Evolutionary conservation across 169 alveolate genomes (phyloP), one percentile per base, ranked within the genome.

Genomic region (Ophryocystis elektroscirrha): DNA sequence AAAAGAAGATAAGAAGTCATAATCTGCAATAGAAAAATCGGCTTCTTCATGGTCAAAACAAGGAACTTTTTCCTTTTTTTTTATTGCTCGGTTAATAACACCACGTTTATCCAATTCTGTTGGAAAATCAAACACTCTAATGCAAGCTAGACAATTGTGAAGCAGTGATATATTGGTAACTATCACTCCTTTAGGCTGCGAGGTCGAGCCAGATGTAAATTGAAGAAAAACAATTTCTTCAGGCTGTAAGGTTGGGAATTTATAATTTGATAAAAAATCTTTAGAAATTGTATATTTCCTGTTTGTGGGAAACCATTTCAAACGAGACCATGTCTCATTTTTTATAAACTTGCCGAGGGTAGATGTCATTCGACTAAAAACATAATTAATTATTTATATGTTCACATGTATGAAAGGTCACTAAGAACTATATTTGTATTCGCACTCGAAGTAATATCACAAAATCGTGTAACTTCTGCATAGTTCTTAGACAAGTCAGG

Each of bases 401-500:
- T n/a, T n/a, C n/a, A n/a, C n/a, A n/a, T n/a, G n/a, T 68, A 68
- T 19, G 53, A 32, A 27, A 59, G 47, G 18, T 47, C 29, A 4
- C 75, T 62, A 0, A 69, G 65, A n/a, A 61, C 56, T 12, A 32
- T 30, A 35, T 48, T 49, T 1, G 65, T 51, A 22, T 53, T 64
- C 20, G 75, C 56, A 43, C 48, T 53, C 18, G 54, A 66, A 18
- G 46, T 60, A 38, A 69, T 69, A 22, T 69, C 76, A 29, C 78
- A 65, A 28, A 69, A 65, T 5, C 74, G 64, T 39, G 67, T 67
- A n/a, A 69, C 51, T 38, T 69, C 78, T 18, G 45, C 46, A 27
- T 41, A 42, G 9, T 67, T 74, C 27, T 59, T 59, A 29, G 54
- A 45, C 12, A 74, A 74, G 42, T 69, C 75, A 18, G 78, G 78